Base-by-base conservation (phyloP, 257 asterid genomes). In the Hygrophila difformis region DNA sequence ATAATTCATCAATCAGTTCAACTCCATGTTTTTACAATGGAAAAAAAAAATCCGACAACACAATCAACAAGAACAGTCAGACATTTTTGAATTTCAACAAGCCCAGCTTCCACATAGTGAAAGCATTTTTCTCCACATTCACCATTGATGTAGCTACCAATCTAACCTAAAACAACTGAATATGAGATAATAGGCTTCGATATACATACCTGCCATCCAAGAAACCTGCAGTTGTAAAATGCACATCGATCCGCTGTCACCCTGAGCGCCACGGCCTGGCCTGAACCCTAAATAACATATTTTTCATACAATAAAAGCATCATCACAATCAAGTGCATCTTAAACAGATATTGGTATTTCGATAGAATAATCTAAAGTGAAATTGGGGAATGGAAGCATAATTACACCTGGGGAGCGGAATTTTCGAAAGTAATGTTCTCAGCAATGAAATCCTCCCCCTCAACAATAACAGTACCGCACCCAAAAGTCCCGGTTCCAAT, bases 401-500 rank as follows among this genome's bases (percentile, higher is more conserved):
- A 36, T 53, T 16, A 34, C 18, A 82, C 98, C 89, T 91, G 63
- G 0, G 89, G 92, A 43, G 98, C 94, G 51, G 73, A 77, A 55
- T 82, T 86, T 52, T 91, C 98, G 48, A 91, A 91, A 19, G 98
- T 78, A 59, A 91, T 65, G 52, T 91, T 91, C 73, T 91, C 98
- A 39, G 98, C 98, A 42, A 91, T 76, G 51, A 91, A 91, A 51
- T 91, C 98, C 70, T 91, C 96, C 28, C 98, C 98, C 66, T 91
- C 98, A 8, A 91, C 82, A 47, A 86, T 91, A 20, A 45, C 52
- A 47, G 66, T 82, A 26, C 96, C 98, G 61, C 98, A 85, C 11
- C 96, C 98, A 58, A 91, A 91, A 5, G 98, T 91, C 31, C 98
- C 98, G 0, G 93, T 91, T 7, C 98, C 98, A 59, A 89, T 89